Percentiles rank a stretch among this genome's conserved stretches.
Evolutionary conservation across 805 yeast genomes (phyloP).

Genomic region (Zygosaccharomyces bisporus): DNA sequence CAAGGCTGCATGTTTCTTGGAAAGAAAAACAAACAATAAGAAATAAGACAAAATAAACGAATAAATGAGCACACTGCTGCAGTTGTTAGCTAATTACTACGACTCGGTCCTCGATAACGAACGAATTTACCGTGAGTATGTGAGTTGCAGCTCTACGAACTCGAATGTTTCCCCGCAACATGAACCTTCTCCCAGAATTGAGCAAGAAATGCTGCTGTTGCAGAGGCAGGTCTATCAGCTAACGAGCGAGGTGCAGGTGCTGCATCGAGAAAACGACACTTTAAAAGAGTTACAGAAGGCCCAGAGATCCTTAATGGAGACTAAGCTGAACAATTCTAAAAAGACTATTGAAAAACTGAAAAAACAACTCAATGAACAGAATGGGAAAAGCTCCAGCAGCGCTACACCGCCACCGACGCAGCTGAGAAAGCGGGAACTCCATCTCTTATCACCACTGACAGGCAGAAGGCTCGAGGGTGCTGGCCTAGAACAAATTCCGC

Average conservation of each 20-base stretch:
- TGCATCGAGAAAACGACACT: conserved; percentile 32
- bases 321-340: conserved; percentile 37
- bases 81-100: conserved; percentile 29
- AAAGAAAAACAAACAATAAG: too few relatives aligned
- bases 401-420: conserved; percentile 7
- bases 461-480: conserved; percentile 18
- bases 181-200: conserved; percentile 17
- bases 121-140: conserved; percentile 21
- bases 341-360: conserved; percentile 31
- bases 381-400: neutral
- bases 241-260: conserved; percentile 32
- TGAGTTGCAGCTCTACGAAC: conserved; percentile 3
- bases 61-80: conserved; percentile 15
- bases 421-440: conserved; percentile 15
- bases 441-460: conserved; percentile 27
- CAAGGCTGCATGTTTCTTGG: neutral
- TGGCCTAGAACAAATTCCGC: neutral
- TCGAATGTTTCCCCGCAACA: conserved; percentile 2
- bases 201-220: conserved; percentile 34
- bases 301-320: conserved; percentile 36
- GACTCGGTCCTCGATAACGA: conserved; percentile 31
- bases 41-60: neutral
- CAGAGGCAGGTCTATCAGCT: conserved; percentile 37
- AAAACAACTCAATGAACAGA: conserved; percentile 11
- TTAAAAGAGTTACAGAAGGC: conserved; percentile 34